Base-by-base conservation (phyloP, 768 basidiomycete species). In the Melanogaster broomeanus region DNA sequence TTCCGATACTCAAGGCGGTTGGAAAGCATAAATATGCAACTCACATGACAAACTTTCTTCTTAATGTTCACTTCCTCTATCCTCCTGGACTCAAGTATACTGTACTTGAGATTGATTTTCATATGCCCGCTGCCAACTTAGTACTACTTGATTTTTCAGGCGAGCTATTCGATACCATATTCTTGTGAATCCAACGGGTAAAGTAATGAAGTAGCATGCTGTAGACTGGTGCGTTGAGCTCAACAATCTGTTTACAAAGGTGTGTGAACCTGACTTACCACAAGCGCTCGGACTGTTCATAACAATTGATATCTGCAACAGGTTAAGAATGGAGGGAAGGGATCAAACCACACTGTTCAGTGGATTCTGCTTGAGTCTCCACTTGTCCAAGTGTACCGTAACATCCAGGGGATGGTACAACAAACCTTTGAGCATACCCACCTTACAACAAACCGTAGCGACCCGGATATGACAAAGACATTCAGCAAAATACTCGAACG, bases 241-340 rank as follows among this genome's bases (percentile, higher is more conserved):
- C 3, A 70, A 76, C 28, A 78, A 78, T 51, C 63, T 77, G 2
- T 75, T 68, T 19, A 75, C 65, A 8, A 79, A 77, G 61, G 74
- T 74, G 30, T 9, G 30, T 11, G 11, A 30, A 30, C 30, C 30
- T 11, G 11, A 30, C 30, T 11, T 30, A 9, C 8, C 11, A 11
- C 11, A 11, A 30, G 30, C 9, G 10, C n/a, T n/a, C n/a, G 30
- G 9, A 30, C n/a, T n/a, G 30, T 30, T 9, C 30, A 30, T 30
- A 11, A 6, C 30, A n/a, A n/a, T n/a, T n/a, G 10, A 6, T 30
- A 11, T 11, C 30, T 30, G 11, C 11, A 11, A 30, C 77, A 78
- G 61, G 48, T 60, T 0, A 66, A 69, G 2, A 68, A 74, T 52
- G 66, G 67, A 4, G 72, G 74, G 0, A 63, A 65, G 9, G 64